These are phyloP conservation scores for Ramularia endophylla DNA, from an alignment of 2,329 filamentous ascomycete species.

Conservation along the genomic window DNA sequence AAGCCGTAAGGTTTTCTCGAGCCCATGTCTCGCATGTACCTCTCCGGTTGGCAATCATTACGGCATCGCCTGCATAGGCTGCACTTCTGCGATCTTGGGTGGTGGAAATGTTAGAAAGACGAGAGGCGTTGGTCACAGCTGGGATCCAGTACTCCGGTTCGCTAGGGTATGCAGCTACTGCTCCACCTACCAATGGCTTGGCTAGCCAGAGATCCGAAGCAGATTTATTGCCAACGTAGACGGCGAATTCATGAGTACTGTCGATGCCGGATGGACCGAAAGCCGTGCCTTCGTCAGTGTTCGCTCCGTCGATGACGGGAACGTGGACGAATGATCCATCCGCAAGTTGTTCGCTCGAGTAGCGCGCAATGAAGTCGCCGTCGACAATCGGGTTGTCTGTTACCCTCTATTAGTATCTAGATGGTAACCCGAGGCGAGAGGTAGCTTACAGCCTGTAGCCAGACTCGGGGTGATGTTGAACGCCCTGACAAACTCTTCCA, in stretches of 20 bases:
- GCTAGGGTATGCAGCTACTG: conserved; percentile 50
- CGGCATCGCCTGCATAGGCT: conserved; percentile 50
- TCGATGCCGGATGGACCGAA: conserved; percentile 45
- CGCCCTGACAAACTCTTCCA: no score
- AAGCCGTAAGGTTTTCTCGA: conserved; percentile 44
- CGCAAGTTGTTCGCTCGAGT: conserved; percentile 49
- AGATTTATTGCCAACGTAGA: conserved; percentile 31
- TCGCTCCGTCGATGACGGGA: conserved; percentile 57
- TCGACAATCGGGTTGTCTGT: conserved; percentile 41
- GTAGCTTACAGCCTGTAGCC: no score
- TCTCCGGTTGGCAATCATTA: conserved; percentile 52
- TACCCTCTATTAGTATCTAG: no score
- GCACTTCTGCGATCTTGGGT: conserved; percentile 49
- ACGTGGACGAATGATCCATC: conserved; percentile 51
- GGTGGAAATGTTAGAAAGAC: no score
- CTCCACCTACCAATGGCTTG: conserved; percentile 28
- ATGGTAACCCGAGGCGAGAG: no score
- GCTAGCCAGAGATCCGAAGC: conserved; percentile 1
- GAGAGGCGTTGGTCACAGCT: conserved; percentile 13
- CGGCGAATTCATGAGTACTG: conserved; percentile 48
- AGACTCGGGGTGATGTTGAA: no score
- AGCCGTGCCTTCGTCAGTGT: conserved; percentile 54
- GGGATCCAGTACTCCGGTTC: conserved; percentile 47
- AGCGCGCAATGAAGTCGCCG: conserved; percentile 50
- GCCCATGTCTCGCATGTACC: conserved; percentile 49